Conservation (phyloP, 345 rosid genomes). For the Excoecaria cochinchinensis region DNA sequence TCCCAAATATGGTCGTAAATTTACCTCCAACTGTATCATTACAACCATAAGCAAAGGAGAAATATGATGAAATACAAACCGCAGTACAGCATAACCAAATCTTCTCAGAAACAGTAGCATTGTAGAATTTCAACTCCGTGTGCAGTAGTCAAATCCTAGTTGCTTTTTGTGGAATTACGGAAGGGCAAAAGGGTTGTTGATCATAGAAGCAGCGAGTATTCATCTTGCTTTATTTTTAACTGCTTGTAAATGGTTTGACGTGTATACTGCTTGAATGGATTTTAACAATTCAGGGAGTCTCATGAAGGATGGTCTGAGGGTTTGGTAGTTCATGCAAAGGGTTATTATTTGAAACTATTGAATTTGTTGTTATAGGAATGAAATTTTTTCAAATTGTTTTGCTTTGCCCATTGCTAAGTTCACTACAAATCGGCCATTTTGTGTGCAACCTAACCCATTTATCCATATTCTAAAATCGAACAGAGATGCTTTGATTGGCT, state of each 20-base stretch:
- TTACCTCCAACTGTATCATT: not conserved
- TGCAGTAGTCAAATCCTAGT: not conserved
- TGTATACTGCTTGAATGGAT: not conserved
- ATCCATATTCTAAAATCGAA: too few species aligned
- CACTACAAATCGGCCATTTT: not conserved
- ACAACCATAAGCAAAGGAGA: not conserved
- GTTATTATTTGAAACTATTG: not conserved
- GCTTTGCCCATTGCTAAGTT: too few species aligned
- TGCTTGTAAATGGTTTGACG: not conserved
- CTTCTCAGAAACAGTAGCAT: not conserved
- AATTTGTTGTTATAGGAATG: not conserved
- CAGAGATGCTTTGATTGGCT: too few species aligned
- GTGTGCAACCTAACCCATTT: not conserved
- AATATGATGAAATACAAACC: not conserved
- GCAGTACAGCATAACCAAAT: not conserved
- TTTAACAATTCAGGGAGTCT: not conserved
- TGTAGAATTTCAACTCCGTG: not conserved
- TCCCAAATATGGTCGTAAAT: not conserved
- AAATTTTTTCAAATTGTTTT: not conserved
- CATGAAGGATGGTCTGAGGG: not conserved
- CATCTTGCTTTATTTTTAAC: not conserved
- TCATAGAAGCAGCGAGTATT: not conserved
- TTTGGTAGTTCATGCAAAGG: not conserved
- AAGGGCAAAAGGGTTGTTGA: not conserved
- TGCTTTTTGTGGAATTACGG: not conserved